These are phyloP conservation scores for Vanrija pseudolonga DNA, from an alignment of 1,284 basidiomycete genomes.

Conservation along the genomic window DNA sequence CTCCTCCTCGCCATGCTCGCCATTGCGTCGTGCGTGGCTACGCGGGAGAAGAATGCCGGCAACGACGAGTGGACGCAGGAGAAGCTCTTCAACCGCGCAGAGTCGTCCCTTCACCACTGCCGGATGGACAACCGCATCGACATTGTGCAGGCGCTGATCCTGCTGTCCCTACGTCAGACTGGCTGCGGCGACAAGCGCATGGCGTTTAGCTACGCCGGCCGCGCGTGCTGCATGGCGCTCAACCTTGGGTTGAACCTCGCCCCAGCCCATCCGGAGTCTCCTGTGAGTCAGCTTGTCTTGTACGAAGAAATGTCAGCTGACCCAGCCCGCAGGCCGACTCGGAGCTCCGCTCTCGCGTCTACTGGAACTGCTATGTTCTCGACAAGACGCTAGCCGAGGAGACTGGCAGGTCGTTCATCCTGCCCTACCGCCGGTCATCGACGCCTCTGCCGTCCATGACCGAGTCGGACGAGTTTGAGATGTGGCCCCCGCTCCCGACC, in stretches of 20 bases:
- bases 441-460: conserved; percentile 46
- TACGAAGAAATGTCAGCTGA: conserved; percentile 44
- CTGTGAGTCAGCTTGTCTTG: conserved; percentile 29
- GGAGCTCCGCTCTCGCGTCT: conserved; percentile 47
- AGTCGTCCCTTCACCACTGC: conserved; percentile 27
- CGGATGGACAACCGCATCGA: conserved; percentile 33
- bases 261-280: conserved; percentile 25
- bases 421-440: conserved; percentile 45
- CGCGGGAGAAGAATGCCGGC: conserved; percentile 4
- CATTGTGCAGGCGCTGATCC: conserved; percentile 44
- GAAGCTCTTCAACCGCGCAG: conserved; percentile 51
- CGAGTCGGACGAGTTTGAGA: conserved; percentile 49
- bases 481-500: conserved; percentile 41
- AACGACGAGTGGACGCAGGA: conserved; percentile 65
- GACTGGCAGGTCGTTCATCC: conserved; percentile 49
- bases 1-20: conserved; percentile 42
- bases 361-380: conserved; percentile 50
- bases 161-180: conserved; percentile 50
- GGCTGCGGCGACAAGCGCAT: conserved; percentile 49
- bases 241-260: conserved; percentile 49
- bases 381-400: conserved; percentile 50
- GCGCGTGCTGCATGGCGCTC: conserved; percentile 49
- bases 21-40: conserved; percentile 36
- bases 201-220: conserved; percentile 47
- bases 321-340: conserved; percentile 23